Conservation (phyloP, 495 filamentous ascomycete species). For the Pyronema domesticum region DNA sequence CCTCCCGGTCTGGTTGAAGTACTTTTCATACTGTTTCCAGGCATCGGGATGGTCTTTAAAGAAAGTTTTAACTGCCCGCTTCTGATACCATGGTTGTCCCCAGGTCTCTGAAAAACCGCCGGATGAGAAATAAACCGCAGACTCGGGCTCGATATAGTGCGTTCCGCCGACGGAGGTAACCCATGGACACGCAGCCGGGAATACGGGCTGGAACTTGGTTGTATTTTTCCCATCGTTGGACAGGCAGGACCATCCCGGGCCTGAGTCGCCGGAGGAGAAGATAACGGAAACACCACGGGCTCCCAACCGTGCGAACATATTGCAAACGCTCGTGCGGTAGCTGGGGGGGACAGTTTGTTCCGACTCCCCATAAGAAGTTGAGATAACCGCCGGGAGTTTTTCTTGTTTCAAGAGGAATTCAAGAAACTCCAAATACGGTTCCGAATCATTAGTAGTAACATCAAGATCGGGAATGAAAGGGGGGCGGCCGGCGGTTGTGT, state of each 20-base stretch:
- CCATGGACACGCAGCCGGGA: conserved; percentile 66
- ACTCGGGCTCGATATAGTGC: conserved; percentile 37
- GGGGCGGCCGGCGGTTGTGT: conserved; percentile 47
- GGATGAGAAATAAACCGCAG: conserved; percentile 38
- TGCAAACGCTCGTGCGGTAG: conserved; percentile 50
- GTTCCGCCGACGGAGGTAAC: conserved; percentile 65
- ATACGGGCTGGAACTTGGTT: conserved; percentile 46
- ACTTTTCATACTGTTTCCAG: conserved; percentile 29
- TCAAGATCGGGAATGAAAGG: conserved; percentile 36
- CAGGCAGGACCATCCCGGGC: conserved; percentile 41
- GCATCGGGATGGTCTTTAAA: conserved; percentile 27
- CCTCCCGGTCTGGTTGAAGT: conserved; percentile 43
- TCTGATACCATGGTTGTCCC: conserved; percentile 44
- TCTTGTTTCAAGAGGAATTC: conserved; percentile 45
- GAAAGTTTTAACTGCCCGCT: conserved; percentile 37
- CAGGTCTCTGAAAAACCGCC: conserved; percentile 64
- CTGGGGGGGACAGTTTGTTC: conserved; percentile 43
- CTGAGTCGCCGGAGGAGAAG: conserved; percentile 55
- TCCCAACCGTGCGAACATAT: conserved; percentile 53
- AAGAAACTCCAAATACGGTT: conserved; percentile 71
- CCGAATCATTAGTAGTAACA: conserved; percentile 38
- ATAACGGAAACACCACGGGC: conserved; percentile 55
- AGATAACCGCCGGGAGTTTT: conserved; percentile 53
- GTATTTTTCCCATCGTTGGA: conserved; percentile 47
- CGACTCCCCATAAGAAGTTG: conserved; percentile 56